These are phyloP conservation scores for Hymenoscyphus scutula DNA, from an alignment of 2,329 filamentous ascomycete genomes.

Conservation along the genomic window DNA sequence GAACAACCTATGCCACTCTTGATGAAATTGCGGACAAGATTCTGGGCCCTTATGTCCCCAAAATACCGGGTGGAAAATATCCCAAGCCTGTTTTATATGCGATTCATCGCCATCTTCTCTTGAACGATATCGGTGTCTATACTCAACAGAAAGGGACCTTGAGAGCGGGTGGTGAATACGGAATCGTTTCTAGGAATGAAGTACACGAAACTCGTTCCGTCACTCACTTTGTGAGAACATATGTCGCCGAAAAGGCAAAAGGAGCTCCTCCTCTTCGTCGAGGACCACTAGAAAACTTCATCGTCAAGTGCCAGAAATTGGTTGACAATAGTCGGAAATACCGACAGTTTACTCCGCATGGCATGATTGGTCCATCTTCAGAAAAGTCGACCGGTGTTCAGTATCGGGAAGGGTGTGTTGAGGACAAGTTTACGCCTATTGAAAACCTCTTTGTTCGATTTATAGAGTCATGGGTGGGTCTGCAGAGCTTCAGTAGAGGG, in stretches of 20 bases:
- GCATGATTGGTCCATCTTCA: conserved; percentile 44
- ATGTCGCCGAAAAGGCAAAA: conserved; percentile 43
- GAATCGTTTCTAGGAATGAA: conserved; percentile 57
- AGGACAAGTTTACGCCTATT: conserved; percentile 16
- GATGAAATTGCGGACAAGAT: conserved; percentile 45
- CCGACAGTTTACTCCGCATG: conserved; percentile 50
- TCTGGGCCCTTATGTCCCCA: conserved; percentile 32
- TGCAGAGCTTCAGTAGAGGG: conserved; percentile 49
- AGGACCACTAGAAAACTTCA: conserved; percentile 40
- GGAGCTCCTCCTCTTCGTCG: neutral
- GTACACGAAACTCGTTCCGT: conserved; percentile 51
- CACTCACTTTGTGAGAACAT: conserved; percentile 51
- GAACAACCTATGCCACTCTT: conserved; percentile 43
- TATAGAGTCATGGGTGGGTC: conserved; percentile 65
- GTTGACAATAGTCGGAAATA: conserved; percentile 52
- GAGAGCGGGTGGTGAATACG: conserved; percentile 57
- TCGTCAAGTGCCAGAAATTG: conserved; percentile 46
- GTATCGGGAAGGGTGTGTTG: conserved; percentile 10
- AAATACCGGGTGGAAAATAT: conserved; percentile 38
- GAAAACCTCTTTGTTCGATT: conserved; percentile 51
- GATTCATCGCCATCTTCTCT: conserved; percentile 62
- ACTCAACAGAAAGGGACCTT: conserved; percentile 46
- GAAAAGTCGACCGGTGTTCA: conserved; percentile 18
- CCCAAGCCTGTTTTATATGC: conserved; percentile 60
- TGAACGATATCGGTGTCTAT: conserved; percentile 60